Conservation (phyloP, 768 basidiomycete species). For the Boletus vermiculosoides region DNA sequence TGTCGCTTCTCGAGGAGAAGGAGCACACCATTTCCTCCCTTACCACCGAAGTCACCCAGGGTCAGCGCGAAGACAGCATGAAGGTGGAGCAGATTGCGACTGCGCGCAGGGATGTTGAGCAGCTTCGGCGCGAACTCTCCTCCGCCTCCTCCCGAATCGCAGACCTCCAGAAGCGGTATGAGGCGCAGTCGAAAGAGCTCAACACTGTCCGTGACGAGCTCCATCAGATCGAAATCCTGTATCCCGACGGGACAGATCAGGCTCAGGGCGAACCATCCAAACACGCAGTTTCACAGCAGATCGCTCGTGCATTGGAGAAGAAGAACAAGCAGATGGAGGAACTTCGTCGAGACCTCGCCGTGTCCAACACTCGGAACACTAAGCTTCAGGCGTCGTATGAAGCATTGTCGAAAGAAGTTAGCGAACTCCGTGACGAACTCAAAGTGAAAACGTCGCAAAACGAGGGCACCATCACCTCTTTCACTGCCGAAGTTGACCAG, state of each 20-base stretch:
- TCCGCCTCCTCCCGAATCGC: background rate
- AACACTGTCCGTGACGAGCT: background rate
- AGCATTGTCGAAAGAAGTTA: background rate
- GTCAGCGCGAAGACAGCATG: background rate
- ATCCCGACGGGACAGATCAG: background rate
- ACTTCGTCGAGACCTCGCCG: slow-evolving; percentile 2
- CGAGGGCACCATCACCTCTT: background rate
- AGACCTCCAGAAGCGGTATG: background rate
- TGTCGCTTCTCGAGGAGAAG: slow-evolving; percentile 1
- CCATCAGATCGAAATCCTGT: background rate
- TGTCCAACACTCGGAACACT: background rate
- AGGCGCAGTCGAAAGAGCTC: slow-evolving; percentile 2
- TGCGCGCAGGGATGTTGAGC: background rate
- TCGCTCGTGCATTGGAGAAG: background rate
- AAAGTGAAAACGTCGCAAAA: slow-evolving; percentile 2
- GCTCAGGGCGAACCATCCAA: background rate
- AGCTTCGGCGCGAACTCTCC: background rate
- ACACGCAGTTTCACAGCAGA: background rate
- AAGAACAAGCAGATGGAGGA: background rate
- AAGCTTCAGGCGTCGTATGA: slow-evolving; percentile 5
- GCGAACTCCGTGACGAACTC: background rate
- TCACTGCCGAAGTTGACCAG: slow-evolving; percentile 1
- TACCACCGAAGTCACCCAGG: background rate
- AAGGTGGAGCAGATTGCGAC: background rate
- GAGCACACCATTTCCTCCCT: background rate